A percentile compares a stretch with the other conserved stretches of the same genome.
Conservation (phyloP, 345 rosid species). For the Syzygium oleosum region DNA sequence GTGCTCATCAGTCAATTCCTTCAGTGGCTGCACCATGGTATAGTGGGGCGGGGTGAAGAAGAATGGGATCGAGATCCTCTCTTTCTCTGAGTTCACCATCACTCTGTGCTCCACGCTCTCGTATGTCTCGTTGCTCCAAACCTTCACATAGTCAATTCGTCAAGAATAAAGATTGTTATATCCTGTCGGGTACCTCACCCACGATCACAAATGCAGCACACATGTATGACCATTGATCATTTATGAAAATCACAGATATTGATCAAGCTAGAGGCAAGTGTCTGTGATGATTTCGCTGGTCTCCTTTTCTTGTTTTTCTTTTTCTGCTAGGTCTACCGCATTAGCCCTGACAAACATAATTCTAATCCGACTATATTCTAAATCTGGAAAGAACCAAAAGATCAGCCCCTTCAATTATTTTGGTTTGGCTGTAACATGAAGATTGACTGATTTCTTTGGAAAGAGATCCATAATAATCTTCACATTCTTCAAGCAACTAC, state of each 20-base stretch:
- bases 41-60: slow-evolving; percentile 57
- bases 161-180: not conserved
- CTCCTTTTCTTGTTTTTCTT: no score
- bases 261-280: not conserved
- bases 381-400: not conserved
- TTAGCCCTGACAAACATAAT: no score
- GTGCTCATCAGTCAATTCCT: slow-evolving; percentile 33
- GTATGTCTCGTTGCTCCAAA: slow-evolving; percentile 68
- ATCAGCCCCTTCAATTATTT: no score
- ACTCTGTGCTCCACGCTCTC: slow-evolving; percentile 82
- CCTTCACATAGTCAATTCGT: slow-evolving; percentile 16
- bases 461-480: not conserved
- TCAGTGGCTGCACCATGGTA: slow-evolving; percentile 44
- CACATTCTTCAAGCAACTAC: not conserved
- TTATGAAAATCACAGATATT: not conserved
- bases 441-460: not conserved
- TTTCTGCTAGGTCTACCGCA: no score
- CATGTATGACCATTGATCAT: not conserved
- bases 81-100: slow-evolving; percentile 49
- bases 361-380: no score
- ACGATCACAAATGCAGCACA: not conserved
- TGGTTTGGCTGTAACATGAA: not conserved
- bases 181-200: not conserved
- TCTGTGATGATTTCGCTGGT: not conserved
- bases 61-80: slow-evolving; percentile 57